These are phyloP conservation scores for Gossypium laxum DNA, from an alignment of 441 rosid genomes.

Conservation along the genomic window DNA sequence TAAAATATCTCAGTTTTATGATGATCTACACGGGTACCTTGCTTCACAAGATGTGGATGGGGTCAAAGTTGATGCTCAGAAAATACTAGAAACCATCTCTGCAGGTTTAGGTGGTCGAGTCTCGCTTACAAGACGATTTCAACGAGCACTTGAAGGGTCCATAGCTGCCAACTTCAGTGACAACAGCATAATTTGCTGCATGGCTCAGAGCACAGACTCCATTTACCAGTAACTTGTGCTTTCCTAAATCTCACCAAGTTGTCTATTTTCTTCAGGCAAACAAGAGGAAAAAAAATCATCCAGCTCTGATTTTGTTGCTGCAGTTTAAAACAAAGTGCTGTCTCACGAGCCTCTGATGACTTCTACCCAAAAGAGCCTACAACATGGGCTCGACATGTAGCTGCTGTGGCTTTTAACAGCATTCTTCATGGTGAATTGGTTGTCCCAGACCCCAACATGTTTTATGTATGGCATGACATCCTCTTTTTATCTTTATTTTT, in stretches of 20 bases:
- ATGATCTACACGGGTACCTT: slow-evolving; percentile 45
- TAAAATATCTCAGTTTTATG: slow-evolving; percentile 37
- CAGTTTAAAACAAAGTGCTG: slow-evolving; percentile 43
- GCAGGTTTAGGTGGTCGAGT: slow-evolving; percentile 37
- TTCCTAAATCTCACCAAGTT: not conserved
- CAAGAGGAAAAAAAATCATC: not conserved
- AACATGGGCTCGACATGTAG: slow-evolving; percentile 44
- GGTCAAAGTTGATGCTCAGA: slow-evolving; percentile 57
- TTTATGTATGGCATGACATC: slow-evolving; percentile 29
- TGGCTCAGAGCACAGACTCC: slow-evolving; percentile 45
- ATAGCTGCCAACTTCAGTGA: slow-evolving; percentile 35
- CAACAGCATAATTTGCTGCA: slow-evolving; percentile 46
- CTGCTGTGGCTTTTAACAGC: slow-evolving; percentile 47
- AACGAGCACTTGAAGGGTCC: slow-evolving; percentile 41
- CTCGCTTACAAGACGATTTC: slow-evolving; percentile 36
- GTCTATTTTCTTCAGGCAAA: not conserved
- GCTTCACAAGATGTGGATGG: slow-evolving; percentile 43
- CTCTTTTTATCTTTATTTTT: not conserved
- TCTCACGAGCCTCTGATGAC: slow-evolving; percentile 48
- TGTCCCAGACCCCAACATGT: slow-evolving; percentile 61
- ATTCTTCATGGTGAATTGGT: slow-evolving; percentile 51
- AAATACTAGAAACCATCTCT: slow-evolving; percentile 39
- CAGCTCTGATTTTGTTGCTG: not conserved
- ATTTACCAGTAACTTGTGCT: slow-evolving; percentile 30
- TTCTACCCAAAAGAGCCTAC: slow-evolving; percentile 39